Percentiles rank a stretch among this genome's conserved stretches.
These are phyloP conservation scores for Miamiensis avidus DNA, from an alignment of 169 alveolate genomes.

Conservation along the genomic window DNA sequence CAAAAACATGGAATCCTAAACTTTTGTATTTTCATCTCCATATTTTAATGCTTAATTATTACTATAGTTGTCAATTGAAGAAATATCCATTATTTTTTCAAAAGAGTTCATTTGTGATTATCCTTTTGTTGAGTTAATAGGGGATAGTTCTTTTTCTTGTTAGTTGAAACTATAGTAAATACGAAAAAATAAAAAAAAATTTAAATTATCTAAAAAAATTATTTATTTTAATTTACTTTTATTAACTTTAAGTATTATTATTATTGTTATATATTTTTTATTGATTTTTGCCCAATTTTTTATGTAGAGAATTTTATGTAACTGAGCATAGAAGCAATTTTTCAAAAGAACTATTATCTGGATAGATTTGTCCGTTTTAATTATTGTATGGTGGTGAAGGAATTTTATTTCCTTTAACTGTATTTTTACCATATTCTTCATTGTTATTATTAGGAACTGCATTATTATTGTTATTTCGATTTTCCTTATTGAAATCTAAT, in stretches of 20 bases:
- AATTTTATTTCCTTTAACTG: no score
- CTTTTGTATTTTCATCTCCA: not conserved
- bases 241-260: no score
- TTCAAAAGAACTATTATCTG: not conserved
- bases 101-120: not conserved
- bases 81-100: not conserved
- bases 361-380: not conserved
- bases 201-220: no score
- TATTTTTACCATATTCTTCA: no score
- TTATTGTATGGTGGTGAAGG: not conserved
- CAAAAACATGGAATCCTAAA: not conserved
- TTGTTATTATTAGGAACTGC: not conserved
- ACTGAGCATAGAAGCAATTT: not conserved
- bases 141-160: not conserved
- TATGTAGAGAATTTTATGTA: not conserved
- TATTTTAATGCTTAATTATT: not conserved
- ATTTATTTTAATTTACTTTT: no score
- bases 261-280: no score
- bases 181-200: no score
- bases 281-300: not conserved
- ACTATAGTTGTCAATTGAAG: not conserved
- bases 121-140: not conserved
- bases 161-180: no score
- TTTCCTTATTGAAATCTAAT: not conserved
- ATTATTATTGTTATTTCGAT: no score